Conservation (phyloP, 768 basidiomycete species). For the Psilocybe tampanensis region DNA sequence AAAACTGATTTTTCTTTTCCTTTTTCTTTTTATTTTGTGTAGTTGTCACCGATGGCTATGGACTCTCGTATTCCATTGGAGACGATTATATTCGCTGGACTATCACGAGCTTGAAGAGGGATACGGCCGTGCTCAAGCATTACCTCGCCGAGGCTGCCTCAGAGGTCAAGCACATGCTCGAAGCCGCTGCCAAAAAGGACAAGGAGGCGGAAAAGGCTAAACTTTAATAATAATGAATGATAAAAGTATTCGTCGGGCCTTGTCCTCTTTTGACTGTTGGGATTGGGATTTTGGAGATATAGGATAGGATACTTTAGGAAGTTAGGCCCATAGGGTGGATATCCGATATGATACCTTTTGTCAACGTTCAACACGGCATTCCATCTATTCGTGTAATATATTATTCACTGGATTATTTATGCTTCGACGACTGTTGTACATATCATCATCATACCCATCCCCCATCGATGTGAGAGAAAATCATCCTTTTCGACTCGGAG, state of each 20-base stretch:
- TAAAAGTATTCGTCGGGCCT: not conserved
- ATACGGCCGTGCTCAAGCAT: constrained; percentile 58
- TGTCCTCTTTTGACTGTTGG: not conserved
- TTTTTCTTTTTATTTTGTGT: not conserved
- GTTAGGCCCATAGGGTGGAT: too few relatives aligned
- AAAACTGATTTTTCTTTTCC: not conserved
- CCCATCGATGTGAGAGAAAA: not conserved
- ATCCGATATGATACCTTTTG: not conserved
- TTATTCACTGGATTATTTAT: not conserved
- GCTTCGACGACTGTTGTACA: not conserved
- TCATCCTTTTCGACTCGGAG: not conserved
- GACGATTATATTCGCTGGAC: constrained; percentile 88
- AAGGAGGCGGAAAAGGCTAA: constrained; percentile 31
- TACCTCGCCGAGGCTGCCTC: constrained; percentile 82
- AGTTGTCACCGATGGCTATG: constrained; percentile 94
- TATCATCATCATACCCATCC: too few relatives aligned
- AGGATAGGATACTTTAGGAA: too few relatives aligned
- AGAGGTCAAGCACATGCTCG: constrained; percentile 77
- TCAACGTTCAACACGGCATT: not conserved
- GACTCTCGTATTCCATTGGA: constrained; percentile 88
- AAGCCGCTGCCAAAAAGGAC: constrained; percentile 54
- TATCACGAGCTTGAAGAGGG: constrained; percentile 71
- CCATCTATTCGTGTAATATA: not conserved
- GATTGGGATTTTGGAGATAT: not conserved
- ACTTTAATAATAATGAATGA: constrained; percentile 5